Base-by-base conservation (phyloP, 345 rosid genomes). In the Rhodomyrtus tomentosa region DNA sequence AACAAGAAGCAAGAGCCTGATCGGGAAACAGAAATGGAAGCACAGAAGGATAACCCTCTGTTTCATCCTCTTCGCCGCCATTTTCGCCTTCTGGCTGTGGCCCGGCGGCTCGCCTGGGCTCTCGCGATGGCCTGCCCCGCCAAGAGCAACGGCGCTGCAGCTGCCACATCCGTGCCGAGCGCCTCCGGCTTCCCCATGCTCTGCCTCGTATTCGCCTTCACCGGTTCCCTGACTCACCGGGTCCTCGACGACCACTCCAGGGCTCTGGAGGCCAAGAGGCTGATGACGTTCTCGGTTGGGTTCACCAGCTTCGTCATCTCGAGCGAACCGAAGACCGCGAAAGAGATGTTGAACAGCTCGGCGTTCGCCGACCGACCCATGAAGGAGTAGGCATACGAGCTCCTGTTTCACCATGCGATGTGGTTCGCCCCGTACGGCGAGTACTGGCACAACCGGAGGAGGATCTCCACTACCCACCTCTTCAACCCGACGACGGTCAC, bases 211-310 rank as follows among this genome's bases (percentile, higher is more conserved):
- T 81, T 84, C 0, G 87, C 87, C 84, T 91, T 94, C 87, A 90
- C 91, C 24, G 88, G 90, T 10, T 40, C 93, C 5, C 85, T 82
- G 8, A 90, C 98, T 21, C 98, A 94, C 85, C 85, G 98, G 22
- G 92, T 82, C 29, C 96, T 95, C 7, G 92, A 92, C 5, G 76
- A 81, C 2, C 87, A 90, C 15, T 90, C 95, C 6, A 32, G 82
- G 82, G 84, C 88, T 22, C 59, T 85, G 5, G 85, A 88, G 55
- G 94, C 93, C 25, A 87, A 85, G 83, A 32, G 86, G 82, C 81
- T 95, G 83, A 94, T 95, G 98, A 95, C 95, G n/a, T 93, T 95
- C 82, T 95, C 99, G 3, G 89, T 95, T 32, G 98, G 99, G 51
- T 88, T 93, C 85, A 93, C 93, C 9, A 93, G 97, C 36, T 93